Base-by-base conservation (phyloP, 1,139 yeast species). In the Geotrichum klebahnii region DNA sequence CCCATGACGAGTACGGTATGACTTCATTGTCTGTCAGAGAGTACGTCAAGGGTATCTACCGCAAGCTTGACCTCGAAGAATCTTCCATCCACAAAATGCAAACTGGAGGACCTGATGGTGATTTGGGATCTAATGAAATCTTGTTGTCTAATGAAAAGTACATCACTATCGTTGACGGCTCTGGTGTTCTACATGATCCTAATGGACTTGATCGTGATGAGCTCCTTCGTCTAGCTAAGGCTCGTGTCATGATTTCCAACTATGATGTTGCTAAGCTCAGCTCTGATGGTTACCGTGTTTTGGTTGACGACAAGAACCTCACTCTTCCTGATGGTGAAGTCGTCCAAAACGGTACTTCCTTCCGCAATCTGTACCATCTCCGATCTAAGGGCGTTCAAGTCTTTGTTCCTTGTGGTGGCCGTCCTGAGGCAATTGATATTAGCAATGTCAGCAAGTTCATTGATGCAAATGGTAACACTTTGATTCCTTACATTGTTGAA, bases 21-120 rank as follows among this genome's bases (percentile, higher is more conserved):
- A 92, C 98, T 8, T 83, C 97, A 9, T 74, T 90, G 59, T 87
- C 96, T 45, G 97, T 92, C 46, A 82, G 98, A 64, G 87, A 96
- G 50, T 92, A 83, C 67, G 95, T 92, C 53, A 84, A 86, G 67
- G 87, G 88, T 65, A 82, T 90, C 55, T 92, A 90, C 68, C 84
- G 87, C 60, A 86, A 88, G 67, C 77, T 84, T 55, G 63, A 71
- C n/a, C 73, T 90, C 56, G 70, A 72, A 39, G 80, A 83, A 58
- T 71, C 78, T 54, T 71, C 78, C 33, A 78, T 90, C 53, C 77
- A 77, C 62, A 92, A 92, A 71, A 75, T 92, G 65, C 98, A 92
- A 74, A 92, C 97, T 52, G 98, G 97, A 71, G 98, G 98, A 43
- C 98, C 98, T 56, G 97, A 92, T 71, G 98, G 98, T 64, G 98